Percentiles rank a stretch among this genome's conserved stretches.
Conservation (phyloP, 1,139 yeast genomes). For the Kluyveromyces sp. region DNA sequence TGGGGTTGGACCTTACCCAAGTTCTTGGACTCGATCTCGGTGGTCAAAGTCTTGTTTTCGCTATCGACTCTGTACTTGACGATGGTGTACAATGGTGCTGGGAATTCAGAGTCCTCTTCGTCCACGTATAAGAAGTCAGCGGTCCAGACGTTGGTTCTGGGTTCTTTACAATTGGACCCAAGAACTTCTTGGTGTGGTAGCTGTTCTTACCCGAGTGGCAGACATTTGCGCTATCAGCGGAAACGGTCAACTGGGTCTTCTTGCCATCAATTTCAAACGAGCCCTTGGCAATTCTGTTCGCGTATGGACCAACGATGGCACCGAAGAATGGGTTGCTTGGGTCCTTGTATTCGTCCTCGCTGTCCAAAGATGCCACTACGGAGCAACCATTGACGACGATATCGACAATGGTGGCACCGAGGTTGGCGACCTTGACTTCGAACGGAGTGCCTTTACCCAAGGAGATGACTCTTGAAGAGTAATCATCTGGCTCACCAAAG, state of each 20-base stretch:
- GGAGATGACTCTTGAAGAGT: slow-evolving; percentile 35
- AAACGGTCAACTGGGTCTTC: slow-evolving; percentile 36
- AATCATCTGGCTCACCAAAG: slow-evolving; percentile 23
- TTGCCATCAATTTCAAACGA: slow-evolving; percentile 37
- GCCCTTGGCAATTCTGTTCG: slow-evolving; percentile 51
- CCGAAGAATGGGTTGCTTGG: slow-evolving; percentile 47
- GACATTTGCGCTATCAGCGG: slow-evolving; percentile 36
- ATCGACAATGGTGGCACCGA: slow-evolving; percentile 46
- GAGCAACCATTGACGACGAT: slow-evolving; percentile 33
- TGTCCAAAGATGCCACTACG: slow-evolving; percentile 32
- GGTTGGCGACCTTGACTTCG: slow-evolving; percentile 40
- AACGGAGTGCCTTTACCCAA: slow-evolving; percentile 32
- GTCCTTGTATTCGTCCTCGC: slow-evolving; percentile 34
- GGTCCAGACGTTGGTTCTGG: slow-evolving; percentile 29
- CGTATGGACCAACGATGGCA: slow-evolving; percentile 56
- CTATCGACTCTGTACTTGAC: slow-evolving; percentile 36
- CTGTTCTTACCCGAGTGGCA: slow-evolving; percentile 50
- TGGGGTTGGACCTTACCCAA: slow-evolving; percentile 40
- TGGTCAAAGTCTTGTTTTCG: slow-evolving; percentile 29
- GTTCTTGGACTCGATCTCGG: slow-evolving; percentile 44
- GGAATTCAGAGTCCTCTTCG: slow-evolving; percentile 50
- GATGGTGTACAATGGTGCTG: slow-evolving; percentile 41
- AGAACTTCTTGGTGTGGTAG: slow-evolving; percentile 42
- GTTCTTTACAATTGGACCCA: slow-evolving; percentile 43
- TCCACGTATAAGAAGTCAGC: slow-evolving; percentile 34